Conservation (phyloP, 179 eudicot species). For the Beta lomatogona region DNA sequence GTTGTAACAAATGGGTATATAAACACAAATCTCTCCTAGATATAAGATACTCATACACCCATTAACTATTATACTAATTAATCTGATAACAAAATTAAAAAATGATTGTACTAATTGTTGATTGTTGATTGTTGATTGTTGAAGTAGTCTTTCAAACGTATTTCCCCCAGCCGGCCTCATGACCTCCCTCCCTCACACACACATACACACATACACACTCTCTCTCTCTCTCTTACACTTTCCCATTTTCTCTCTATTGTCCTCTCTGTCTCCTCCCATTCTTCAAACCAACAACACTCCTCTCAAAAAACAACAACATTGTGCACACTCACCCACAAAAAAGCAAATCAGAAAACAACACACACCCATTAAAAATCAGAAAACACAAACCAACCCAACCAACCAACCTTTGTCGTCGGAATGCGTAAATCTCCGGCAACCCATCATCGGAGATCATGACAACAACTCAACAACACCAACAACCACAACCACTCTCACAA, state of each 20-base stretch:
- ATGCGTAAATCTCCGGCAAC: slow-evolving; percentile 23
- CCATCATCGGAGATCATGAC: slow-evolving; percentile 16
- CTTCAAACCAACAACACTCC: slow-evolving; percentile 21
- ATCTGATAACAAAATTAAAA: neutral
- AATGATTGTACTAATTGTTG: too few relatives aligned
- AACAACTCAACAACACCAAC: slow-evolving; percentile 2
- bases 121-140: neutral
- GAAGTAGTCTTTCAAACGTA: slow-evolving; percentile 8
- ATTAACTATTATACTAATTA: neutral
- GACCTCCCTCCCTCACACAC: slow-evolving; percentile 15
- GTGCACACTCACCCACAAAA: neutral
- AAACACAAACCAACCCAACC: too few relatives aligned
- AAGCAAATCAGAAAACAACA: neutral
- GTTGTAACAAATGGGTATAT: too few relatives aligned
- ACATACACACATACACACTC: too few relatives aligned
- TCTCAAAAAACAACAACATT: neutral
- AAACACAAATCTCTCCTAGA: neutral
- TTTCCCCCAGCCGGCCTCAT: slow-evolving; percentile 14
- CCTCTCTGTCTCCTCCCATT: slow-evolving; percentile 19
- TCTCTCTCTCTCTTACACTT: slow-evolving; percentile 29
- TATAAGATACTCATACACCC: neutral
- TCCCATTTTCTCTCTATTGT: slow-evolving; percentile 31
- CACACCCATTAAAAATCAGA: neutral
- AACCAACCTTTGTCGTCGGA: neutral
- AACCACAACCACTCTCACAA: neutral